Conservation (phyloP, 306 rosid genomes). For the Vicia villosa region DNA sequence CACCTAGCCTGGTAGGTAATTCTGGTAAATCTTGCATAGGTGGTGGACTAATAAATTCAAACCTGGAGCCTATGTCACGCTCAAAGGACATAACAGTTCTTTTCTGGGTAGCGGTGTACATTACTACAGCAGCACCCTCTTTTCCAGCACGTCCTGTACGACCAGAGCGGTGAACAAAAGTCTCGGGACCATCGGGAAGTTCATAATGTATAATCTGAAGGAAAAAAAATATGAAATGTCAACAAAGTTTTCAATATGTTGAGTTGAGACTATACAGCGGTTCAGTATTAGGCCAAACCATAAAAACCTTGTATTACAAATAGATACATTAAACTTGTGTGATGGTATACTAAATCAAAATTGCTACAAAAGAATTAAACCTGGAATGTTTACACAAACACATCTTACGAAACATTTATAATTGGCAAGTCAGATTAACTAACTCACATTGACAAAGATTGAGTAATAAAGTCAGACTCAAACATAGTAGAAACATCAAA, state of each 20-base stretch:
- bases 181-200: constrained; percentile 96
- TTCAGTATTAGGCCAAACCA: constrained; percentile 1
- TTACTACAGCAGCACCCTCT: constrained; percentile 73
- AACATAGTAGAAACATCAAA: constrained; percentile 12
- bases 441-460: constrained; percentile 14
- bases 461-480: constrained; percentile 24
- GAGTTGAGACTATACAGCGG: constrained; percentile 22
- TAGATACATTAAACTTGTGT: constrained; percentile 19
- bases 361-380: constrained; percentile 16
- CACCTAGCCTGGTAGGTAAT: constrained; percentile 81
- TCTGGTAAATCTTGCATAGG: constrained; percentile 66
- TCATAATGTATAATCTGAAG: constrained; percentile 90
- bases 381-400: not conserved
- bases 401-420: not conserved
- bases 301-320: constrained; percentile 20
- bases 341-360: constrained; percentile 23
- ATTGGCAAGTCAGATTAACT: constrained; percentile 10
- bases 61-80: constrained; percentile 85
- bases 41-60: constrained; percentile 80
- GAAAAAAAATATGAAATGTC: constrained; percentile 26
- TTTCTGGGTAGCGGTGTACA: constrained; percentile 83
- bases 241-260: constrained; percentile 30
- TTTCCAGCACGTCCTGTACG: constrained; percentile 99
- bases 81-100: constrained; percentile 88
- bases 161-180: constrained; percentile 97